These are phyloP conservation scores for Zygotorulaspora chibaensis DNA, from an alignment of 805 yeast genomes.

Conservation along the genomic window DNA sequence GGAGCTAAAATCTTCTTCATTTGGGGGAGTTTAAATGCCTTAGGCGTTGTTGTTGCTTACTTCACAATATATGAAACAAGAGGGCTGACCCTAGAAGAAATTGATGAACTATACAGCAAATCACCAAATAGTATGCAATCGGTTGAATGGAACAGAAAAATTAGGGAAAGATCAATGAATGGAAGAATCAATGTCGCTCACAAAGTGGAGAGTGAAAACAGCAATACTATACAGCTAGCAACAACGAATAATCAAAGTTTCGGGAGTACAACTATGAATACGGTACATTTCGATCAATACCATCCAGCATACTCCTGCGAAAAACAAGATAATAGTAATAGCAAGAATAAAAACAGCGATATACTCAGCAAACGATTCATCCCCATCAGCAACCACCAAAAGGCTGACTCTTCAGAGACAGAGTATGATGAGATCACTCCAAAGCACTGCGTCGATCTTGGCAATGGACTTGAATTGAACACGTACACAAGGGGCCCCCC, in stretches of 20 bases:
- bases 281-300: background rate
- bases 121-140: constrained; percentile 56
- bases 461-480: constrained; percentile 36
- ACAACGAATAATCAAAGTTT: constrained; percentile 4
- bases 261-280: constrained; percentile 3
- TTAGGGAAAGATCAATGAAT: constrained; percentile 16
- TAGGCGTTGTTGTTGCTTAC: constrained; percentile 58
- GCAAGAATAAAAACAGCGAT: background rate
- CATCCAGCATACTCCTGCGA: background rate
- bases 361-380: background rate
- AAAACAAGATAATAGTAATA: background rate
- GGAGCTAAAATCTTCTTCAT: constrained; percentile 72
- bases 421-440: constrained; percentile 9
- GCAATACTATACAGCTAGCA: constrained; percentile 3
- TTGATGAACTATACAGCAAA: constrained; percentile 65
- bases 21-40: constrained; percentile 69
- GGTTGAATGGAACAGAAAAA: constrained; percentile 37
- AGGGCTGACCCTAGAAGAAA: constrained; percentile 75
- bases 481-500: constrained; percentile 38
- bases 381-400: constrained; percentile 3
- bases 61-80: constrained; percentile 73
- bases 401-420: constrained; percentile 10
- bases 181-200: constrained; percentile 4
- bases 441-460: constrained; percentile 29
- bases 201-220: constrained; percentile 6